Evolutionary conservation across 139 green algal genomes (phyloP), one percentile per base, ranked within the genome.

Genomic region (Chlamydomonas urium): DNA sequence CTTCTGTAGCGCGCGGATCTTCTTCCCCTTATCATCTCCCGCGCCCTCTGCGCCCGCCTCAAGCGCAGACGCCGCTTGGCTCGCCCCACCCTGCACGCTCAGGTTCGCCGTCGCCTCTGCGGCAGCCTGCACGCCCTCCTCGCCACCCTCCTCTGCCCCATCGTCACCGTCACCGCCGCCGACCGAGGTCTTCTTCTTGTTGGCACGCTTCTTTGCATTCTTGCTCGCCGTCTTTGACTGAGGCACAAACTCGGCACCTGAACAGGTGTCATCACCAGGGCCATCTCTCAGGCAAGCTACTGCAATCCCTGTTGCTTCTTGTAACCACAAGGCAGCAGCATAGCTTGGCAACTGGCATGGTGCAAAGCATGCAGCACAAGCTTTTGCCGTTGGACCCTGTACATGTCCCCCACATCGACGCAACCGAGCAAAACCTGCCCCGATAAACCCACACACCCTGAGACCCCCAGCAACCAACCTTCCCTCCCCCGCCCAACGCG

Each of bases 201-300:
- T 74, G 0, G 79, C 75, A 0, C 84, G 77, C 75, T 80, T 83
- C 71, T 83, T 83, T 2, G 87, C 86, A 63, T 95, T 95, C 74
- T 93, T 94, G 37, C 60, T 77, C 0, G 86, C 80, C 5, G 85
- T 75, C 66, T 90, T 93, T 79, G 60, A 42, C 31, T 24, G 57
- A 66, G 10, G 58, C 47, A 71, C 17, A 37, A 79, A 79, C 26
- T 79, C 73, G 1, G 73, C 73, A 28, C 73, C 73, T 79, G 66
- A 3, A 69, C 34, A 14, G 29, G 34, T 50, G 26, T 3, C 0
- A 37, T 24, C 23, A 24, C 10, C 58, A 36, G 28, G 6, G 5
- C 4, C 10, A 6, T 53, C 24, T 26, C 21, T 6, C 19, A 61
- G 21, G 4, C 8, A 31, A 61, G 4, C 50, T n/a, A n/a, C n/a